Base-by-base conservation (phyloP, 495 filamentous ascomycete genomes). In the Podospora sp. region DNA sequence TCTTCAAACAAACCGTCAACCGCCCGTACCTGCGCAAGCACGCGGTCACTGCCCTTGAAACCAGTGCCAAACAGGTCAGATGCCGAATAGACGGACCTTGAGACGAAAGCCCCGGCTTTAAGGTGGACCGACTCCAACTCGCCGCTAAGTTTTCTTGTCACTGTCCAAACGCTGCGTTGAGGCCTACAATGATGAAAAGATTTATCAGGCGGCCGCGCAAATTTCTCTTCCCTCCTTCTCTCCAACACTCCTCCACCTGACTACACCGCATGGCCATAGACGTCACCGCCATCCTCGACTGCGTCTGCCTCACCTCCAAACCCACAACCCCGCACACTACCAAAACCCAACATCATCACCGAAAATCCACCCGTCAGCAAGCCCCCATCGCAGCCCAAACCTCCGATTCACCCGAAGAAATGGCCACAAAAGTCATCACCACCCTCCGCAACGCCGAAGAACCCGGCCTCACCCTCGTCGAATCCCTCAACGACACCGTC, bases 401-500 rank as follows among this genome's bases (percentile, higher is more conserved):
- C 61, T 21, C 21, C 59, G 59, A 46, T 21, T 9, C 24, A 1
- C 35, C 7, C 26, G 11, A 40, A 33, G 65, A 52, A 24, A 40
- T 63, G 25, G 50, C 60, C 51, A 21, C 53, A 6, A 46, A 62
- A 27, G 29, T 67, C 29, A 50, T 63, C 60, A 8, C 24, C 51
- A 55, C 63, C 26, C 33, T 67, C 33, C 22, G 50, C 52, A 27
- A 8, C 18, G 60, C 65, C 51, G 33, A 65, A 18, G 33, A 21
- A n/a, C n/a, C 51, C 33, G 65, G 36, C 52, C 5, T 26, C 0
- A 50, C 50, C 22, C n/a, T 67, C 11, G 14, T 8, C n/a, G 12
- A 24, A 16, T 51, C 25, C 24, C 27, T 68, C 18, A n/a, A 63
- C 50, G 65, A 68, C 50, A 33, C 59, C 22, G 60, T 58, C 22